phyloP scores from a whole-genome alignment of 2,329 filamentous ascomycete genomes.

The Clonostachys byssicola region DNA sequence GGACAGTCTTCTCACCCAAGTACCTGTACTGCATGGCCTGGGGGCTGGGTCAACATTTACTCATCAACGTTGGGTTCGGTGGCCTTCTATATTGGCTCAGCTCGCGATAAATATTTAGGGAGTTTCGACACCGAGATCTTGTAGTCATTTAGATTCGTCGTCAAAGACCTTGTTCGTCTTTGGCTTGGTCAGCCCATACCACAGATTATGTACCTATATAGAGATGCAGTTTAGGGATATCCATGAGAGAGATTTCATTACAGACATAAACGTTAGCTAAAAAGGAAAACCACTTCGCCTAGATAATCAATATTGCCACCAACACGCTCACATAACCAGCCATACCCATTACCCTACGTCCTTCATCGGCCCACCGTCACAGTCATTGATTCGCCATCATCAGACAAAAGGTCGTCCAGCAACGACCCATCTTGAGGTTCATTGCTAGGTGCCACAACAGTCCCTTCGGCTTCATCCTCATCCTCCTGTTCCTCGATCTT shows the following conservation, averaged over 20 bases:
- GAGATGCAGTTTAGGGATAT: no score
- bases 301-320: no score
- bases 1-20: conserved; percentile 98
- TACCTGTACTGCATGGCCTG: conserved; percentile 91
- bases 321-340: conserved; percentile 3
- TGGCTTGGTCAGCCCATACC: no score
- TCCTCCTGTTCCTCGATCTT: conserved; percentile 31
- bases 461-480: conserved; percentile 31
- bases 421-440: conserved; percentile 25
- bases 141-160: neutral
- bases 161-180: no score
- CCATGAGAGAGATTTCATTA: neutral
- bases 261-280: neutral
- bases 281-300: no score
- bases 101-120: conserved; percentile 7
- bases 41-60: conserved; percentile 76
- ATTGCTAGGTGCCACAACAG: conserved; percentile 18
- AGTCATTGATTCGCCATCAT: conserved; percentile 20
- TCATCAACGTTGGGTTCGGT: conserved; percentile 63
- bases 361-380: conserved; percentile 1
- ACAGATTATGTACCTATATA: no score
- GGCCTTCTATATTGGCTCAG: conserved; percentile 54
- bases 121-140: neutral
- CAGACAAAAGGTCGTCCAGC: conserved; percentile 32
- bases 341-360: conserved; percentile 8